Conservation (phyloP, 2,329 filamentous ascomycete genomes). For the Pseudocercospora fuligena region DNA sequence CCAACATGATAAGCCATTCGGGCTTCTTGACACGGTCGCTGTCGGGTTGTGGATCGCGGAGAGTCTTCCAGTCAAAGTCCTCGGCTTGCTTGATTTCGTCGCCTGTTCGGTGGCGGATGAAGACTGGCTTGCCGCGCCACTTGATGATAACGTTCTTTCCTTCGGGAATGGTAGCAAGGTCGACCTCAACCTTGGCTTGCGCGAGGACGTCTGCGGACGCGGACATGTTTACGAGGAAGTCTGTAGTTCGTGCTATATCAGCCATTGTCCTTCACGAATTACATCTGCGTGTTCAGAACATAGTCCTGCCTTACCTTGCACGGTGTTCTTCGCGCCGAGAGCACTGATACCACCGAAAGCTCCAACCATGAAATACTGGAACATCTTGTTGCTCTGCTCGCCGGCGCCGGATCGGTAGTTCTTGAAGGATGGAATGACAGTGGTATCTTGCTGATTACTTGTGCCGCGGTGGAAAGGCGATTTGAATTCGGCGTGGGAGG, state of each 20-base stretch:
- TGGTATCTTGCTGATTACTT: constrained; percentile 53
- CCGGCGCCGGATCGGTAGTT: constrained; percentile 77
- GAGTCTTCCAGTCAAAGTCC: constrained; percentile 76
- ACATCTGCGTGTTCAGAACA: background rate
- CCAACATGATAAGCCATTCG: constrained; percentile 98
- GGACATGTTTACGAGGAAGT: constrained; percentile 99
- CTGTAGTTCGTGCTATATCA: constrained; percentile 55
- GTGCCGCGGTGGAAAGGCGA: constrained; percentile 60
- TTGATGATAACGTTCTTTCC: constrained; percentile 99
- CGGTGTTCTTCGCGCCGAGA: constrained; percentile 94
- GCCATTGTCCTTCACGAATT: constrained; percentile 9
- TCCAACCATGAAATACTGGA: constrained; percentile 98
- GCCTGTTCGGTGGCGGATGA: constrained; percentile 96
- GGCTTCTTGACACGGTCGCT: constrained; percentile 95
- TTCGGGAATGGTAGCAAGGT: constrained; percentile 89
- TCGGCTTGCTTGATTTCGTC: constrained; percentile 95
- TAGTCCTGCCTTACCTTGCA: constrained; percentile 76
- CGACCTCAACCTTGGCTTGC: constrained; percentile 99
- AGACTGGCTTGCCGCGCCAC: constrained; percentile 99
- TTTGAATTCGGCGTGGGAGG: constrained; percentile 52
- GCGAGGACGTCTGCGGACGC: constrained; percentile 97
- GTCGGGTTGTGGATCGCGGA: constrained; percentile 91
- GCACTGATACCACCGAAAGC: constrained; percentile 90
- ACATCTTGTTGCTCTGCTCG: constrained; percentile 78
- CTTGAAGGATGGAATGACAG: constrained; percentile 84